Conservation (phyloP, 768 basidiomycete species). For the Phanerochaete carnosa region DNA sequence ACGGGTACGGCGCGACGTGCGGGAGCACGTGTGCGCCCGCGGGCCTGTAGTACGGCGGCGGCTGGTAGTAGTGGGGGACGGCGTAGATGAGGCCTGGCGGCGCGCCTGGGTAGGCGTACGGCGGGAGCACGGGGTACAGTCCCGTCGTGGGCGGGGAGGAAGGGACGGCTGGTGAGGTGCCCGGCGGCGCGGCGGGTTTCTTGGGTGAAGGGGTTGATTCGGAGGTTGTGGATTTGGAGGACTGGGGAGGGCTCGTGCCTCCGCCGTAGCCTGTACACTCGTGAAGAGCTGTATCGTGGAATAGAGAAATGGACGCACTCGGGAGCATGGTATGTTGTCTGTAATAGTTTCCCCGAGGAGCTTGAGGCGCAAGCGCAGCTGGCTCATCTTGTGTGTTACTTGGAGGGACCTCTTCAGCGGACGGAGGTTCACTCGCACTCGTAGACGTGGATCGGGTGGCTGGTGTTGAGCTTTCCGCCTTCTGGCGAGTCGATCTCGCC, state of each 20-base stretch:
- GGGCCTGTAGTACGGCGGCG: constrained; percentile 12
- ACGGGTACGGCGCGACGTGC: background rate
- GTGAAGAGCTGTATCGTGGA: background rate
- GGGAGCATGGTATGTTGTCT: constrained; percentile 56
- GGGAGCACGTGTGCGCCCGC: background rate
- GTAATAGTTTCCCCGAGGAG: constrained; percentile 57
- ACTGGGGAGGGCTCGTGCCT: background rate
- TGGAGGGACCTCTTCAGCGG: background rate
- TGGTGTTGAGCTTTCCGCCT: background rate
- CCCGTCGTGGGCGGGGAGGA: background rate
- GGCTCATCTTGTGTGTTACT: constrained; percentile 13
- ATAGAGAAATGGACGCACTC: constrained; percentile 29
- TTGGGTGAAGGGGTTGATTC: background rate
- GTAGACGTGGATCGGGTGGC: constrained; percentile 4
- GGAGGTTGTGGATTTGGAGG: background rate
- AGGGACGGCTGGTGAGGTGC: background rate
- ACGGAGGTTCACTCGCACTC: background rate
- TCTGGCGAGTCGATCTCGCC: background rate
- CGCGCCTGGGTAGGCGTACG: background rate
- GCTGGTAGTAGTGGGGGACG: constrained; percentile 4
- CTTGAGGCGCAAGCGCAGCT: constrained; percentile 33
- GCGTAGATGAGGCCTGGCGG: constrained; percentile 37
- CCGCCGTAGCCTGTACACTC: background rate
- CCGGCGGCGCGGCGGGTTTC: background rate
- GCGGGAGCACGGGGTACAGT: background rate